Evolutionary conservation across 2,329 filamentous ascomycete species (phyloP).

Genomic region (Cladosporium sp.): DNA sequence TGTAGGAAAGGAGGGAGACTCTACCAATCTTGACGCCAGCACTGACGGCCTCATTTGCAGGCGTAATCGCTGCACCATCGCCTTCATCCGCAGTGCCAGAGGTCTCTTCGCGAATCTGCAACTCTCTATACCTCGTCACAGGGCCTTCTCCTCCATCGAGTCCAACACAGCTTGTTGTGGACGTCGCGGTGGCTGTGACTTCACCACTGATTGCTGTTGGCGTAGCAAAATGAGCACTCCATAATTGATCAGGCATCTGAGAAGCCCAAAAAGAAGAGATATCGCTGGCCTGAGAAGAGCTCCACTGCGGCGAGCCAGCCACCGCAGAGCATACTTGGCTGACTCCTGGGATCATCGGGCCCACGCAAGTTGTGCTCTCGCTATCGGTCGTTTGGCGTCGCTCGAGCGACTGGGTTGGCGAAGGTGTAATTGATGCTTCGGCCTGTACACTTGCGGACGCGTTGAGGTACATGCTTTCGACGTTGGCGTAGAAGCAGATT

Average conservation of each 20-base stretch:
- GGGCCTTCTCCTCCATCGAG: slow-evolving; percentile 3
- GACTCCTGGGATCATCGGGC: background rate
- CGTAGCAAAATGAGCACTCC: slow-evolving; percentile 13
- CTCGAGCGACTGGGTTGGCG: background rate
- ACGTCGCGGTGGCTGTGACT: slow-evolving; percentile 11
- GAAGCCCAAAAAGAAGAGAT: slow-evolving; percentile 5
- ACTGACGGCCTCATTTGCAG: background rate
- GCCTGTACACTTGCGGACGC: background rate
- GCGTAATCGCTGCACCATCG: background rate
- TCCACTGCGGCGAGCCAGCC: slow-evolving; percentile 3
- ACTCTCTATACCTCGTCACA: background rate
- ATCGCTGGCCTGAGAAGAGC: background rate
- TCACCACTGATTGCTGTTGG: background rate
- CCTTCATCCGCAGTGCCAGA: background rate
- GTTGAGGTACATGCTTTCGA: slow-evolving; percentile 7
- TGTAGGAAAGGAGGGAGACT: background rate
- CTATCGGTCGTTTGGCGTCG: background rate
- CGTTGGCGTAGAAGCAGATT: slow-evolving; percentile 11
- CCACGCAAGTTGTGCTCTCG: background rate
- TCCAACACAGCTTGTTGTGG: slow-evolving; percentile 5
- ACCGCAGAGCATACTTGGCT: background rate
- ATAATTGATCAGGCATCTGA: slow-evolving; percentile 5
- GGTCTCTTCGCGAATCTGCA: background rate
- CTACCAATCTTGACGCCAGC: background rate
- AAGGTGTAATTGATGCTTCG: background rate